Base-by-base conservation (phyloP, 2,329 filamentous ascomycete genomes). In the Claviceps africana region DNA sequence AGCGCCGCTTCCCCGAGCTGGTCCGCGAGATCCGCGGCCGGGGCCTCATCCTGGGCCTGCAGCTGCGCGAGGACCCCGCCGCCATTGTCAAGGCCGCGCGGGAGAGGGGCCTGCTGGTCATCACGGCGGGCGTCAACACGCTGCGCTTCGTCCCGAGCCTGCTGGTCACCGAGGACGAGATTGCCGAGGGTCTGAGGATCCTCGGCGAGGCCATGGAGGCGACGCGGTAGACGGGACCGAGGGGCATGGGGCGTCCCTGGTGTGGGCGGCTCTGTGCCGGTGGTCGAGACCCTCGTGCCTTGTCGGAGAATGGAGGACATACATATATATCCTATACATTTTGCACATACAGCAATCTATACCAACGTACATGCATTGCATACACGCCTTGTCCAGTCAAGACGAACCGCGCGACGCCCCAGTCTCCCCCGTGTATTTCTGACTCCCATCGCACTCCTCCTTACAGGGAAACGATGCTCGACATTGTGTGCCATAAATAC, bases 111-210 rank as follows among this genome's bases (percentile, higher is more conserved):
- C 67, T 98, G 62, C 68, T 98, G 54, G 75, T 98, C 54, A 96
- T 98, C 63, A 96, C 89, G 1, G 91, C 88, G 30, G 93, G 93
- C 1, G 89, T 83, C 31, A 95, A 97, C 64, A 96, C 90, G 9
- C 70, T 98, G 59, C 77, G 93, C 47, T 95, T 98, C 61, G 89
- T 97, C 53, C 93, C 93, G 33, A 86, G 88, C 55, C 71, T 98
- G 62, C 82, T 83, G 6, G 86, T 98, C 53, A 85, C 80, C 1
- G 82, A 88, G 59, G 79, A 78, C 28, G 86, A 96, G 75, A 93
- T 97, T 58, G 74, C 82, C 58, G 75, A 85, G 57, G 89, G 88
- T 0, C 71, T 96, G 66, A 70, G 72, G 43, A 89, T 95, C 51
- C 65, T 97, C 55, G 85, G 83, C 58, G 77, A 87, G 59, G 78